A percentile compares a stretch with the other conserved stretches of the same genome.
Conservation (phyloP, 306 rosid genomes). For the Sechiopsis laciniata region DNA sequence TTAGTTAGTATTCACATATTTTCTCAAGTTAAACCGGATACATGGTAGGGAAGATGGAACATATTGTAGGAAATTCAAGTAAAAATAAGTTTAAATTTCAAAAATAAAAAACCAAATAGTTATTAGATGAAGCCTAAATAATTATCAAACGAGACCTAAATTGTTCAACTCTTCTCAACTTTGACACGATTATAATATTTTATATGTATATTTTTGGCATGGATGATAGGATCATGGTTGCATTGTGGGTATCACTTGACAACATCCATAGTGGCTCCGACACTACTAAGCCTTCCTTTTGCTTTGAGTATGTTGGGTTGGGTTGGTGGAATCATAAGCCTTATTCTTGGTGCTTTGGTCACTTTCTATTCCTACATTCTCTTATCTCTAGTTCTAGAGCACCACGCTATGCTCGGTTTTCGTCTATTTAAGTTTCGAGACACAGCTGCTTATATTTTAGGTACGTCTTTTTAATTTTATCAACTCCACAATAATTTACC, state of each 20-base stretch:
- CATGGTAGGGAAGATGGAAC: too few relatives aligned
- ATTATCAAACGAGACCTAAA: too few relatives aligned
- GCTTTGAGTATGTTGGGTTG: slow-evolving; percentile 62
- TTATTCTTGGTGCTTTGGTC: slow-evolving; percentile 31
- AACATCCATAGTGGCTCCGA: slow-evolving; percentile 68
- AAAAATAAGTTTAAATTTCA: too few relatives aligned
- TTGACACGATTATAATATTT: too few relatives aligned
- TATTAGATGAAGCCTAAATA: too few relatives aligned
- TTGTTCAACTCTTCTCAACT: too few relatives aligned
- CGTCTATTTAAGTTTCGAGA: slow-evolving; percentile 74
- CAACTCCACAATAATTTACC: too few relatives aligned
- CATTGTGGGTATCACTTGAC: slow-evolving; percentile 89
- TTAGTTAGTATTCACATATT: too few relatives aligned
- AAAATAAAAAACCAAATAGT: too few relatives aligned
- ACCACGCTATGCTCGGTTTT: slow-evolving; percentile 57
- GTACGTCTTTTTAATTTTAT: slow-evolving; percentile 19
- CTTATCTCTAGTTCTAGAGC: slow-evolving; percentile 57
- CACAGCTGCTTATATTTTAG: slow-evolving; percentile 56
- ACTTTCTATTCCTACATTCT: slow-evolving; percentile 84
- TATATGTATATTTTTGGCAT: too few relatives aligned
- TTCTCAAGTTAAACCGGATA: too few relatives aligned
- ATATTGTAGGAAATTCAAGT: too few relatives aligned
- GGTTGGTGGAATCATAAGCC: slow-evolving; percentile 68
- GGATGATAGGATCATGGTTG: slow-evolving; percentile 44
- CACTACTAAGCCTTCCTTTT: slow-evolving; percentile 54